phyloP scores from a whole-genome alignment of 352 stramenopile genomes.

The Globisporangium lucens region DNA sequence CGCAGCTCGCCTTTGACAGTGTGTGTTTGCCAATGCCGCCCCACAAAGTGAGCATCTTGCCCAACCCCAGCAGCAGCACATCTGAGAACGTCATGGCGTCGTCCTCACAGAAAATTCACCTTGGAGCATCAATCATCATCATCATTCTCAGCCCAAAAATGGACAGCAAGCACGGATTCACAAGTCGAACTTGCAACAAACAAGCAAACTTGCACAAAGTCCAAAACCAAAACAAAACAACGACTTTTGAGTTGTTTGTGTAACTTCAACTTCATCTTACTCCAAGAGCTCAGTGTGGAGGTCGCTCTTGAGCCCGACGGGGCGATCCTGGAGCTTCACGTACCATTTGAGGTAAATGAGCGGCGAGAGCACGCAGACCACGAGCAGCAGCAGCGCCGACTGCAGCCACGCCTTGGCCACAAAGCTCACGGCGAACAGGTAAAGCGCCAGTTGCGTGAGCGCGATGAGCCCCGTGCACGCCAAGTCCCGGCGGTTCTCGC shows the following conservation, averaged over 20 bases:
- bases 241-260: too few relatives aligned
- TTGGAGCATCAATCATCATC: neutral
- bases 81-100: neutral
- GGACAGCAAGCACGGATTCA: neutral
- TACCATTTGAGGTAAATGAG: constrained; percentile 82
- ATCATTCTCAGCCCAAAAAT: neutral
- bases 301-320: constrained; percentile 50
- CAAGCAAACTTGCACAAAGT: neutral
- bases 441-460: constrained; percentile 54
- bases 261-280: constrained; percentile 4
- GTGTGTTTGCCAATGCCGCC: too few relatives aligned
- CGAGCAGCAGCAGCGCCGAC: constrained; percentile 34
- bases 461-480: constrained; percentile 63
- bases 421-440: constrained; percentile 64
- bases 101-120: neutral
- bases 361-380: constrained; percentile 40
- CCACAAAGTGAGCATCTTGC: neutral
- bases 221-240: too few relatives aligned
- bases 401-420: constrained; percentile 64
- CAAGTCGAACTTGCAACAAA: neutral
- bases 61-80: neutral
- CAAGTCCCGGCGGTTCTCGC: constrained; percentile 61
- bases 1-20: neutral
- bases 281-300: constrained; percentile 42
- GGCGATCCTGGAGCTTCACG: constrained; percentile 54